phyloP scores from a whole-genome alignment of 2,329 filamentous ascomycete species.

The Fusarium abutilonis region DNA sequence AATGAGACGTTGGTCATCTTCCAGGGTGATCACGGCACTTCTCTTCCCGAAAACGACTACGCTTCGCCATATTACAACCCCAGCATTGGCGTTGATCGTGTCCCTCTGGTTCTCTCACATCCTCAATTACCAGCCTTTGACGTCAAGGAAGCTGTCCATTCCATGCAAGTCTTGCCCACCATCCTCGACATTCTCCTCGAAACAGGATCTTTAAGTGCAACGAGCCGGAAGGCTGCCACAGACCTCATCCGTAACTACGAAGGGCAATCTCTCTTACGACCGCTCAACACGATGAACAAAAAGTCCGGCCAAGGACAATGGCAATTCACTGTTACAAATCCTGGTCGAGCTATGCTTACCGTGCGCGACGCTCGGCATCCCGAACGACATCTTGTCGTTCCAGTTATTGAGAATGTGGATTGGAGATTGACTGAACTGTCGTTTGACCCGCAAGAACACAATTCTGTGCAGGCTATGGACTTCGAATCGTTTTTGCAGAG shows the following conservation, averaged over 20 bases:
- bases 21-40: conserved; percentile 50
- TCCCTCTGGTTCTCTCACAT: conserved; percentile 48
- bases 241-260: conserved; percentile 48
- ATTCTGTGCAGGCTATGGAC: conserved; percentile 42
- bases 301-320: conserved; percentile 43
- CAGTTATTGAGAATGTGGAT: conserved; percentile 47
- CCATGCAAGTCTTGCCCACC: conserved; percentile 47
- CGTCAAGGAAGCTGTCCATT: conserved; percentile 46
- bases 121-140: conserved; percentile 46
- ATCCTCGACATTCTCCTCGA: conserved; percentile 49
- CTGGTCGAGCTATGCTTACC: conserved; percentile 48
- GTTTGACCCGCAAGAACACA: conserved; percentile 43
- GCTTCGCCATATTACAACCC: conserved; percentile 49
- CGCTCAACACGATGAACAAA: conserved; percentile 15
- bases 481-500: conserved; percentile 40
- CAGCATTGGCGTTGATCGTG: conserved; percentile 46
- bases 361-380: conserved; percentile 48
- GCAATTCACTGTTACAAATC: conserved; percentile 50
- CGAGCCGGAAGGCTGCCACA: conserved; percentile 30
- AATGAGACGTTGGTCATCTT: conserved; percentile 49
- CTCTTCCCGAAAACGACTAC: conserved; percentile 47
- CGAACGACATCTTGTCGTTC: conserved; percentile 46
- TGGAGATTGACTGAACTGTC: conserved; percentile 47
- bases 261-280: conserved; percentile 48
- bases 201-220: conserved; percentile 43